Conservation (phyloP, 352 stramenopile genomes). For the Globisporangium orthogonon region DNA sequence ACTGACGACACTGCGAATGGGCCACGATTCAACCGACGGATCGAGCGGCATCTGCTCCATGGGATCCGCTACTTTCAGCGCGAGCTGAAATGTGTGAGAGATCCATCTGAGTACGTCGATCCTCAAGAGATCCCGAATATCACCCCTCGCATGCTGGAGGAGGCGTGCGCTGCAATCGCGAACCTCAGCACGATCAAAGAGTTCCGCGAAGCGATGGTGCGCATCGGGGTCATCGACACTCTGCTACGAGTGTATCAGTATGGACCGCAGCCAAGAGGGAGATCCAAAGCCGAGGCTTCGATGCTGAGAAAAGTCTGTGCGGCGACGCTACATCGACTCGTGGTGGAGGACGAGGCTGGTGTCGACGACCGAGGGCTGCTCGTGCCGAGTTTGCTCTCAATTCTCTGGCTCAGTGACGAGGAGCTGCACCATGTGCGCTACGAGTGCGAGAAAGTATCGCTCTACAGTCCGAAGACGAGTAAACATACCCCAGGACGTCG, state of each 20-base stretch:
- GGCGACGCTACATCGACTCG: slow-evolving; percentile 61
- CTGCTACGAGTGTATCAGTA: slow-evolving; percentile 34
- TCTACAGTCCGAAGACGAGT: slow-evolving; percentile 19
- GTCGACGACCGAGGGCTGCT: slow-evolving; percentile 32
- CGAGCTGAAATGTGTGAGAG: slow-evolving; percentile 28
- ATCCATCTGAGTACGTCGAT: neutral
- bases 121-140: neutral
- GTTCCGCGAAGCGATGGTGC: slow-evolving; percentile 56
- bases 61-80: slow-evolving; percentile 52
- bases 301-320: slow-evolving; percentile 45
- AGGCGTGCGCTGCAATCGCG: slow-evolving; percentile 52
- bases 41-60: slow-evolving; percentile 51
- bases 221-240: slow-evolving; percentile 39
- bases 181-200: slow-evolving; percentile 64
- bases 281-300: slow-evolving; percentile 1
- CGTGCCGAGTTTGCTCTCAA: slow-evolving; percentile 48
- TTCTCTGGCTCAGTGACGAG: slow-evolving; percentile 49
- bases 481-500: neutral
- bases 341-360: slow-evolving; percentile 42
- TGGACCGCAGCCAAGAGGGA: slow-evolving; percentile 1
- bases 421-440: slow-evolving; percentile 71
- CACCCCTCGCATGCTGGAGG: slow-evolving; percentile 39
- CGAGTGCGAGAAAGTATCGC: slow-evolving; percentile 62
- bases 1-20: neutral
- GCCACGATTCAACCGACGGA: slow-evolving; percentile 24